These are phyloP conservation scores for Mediolabrus comicus DNA, from an alignment of 108 stramenopile genomes.

Conservation along the genomic window DNA sequence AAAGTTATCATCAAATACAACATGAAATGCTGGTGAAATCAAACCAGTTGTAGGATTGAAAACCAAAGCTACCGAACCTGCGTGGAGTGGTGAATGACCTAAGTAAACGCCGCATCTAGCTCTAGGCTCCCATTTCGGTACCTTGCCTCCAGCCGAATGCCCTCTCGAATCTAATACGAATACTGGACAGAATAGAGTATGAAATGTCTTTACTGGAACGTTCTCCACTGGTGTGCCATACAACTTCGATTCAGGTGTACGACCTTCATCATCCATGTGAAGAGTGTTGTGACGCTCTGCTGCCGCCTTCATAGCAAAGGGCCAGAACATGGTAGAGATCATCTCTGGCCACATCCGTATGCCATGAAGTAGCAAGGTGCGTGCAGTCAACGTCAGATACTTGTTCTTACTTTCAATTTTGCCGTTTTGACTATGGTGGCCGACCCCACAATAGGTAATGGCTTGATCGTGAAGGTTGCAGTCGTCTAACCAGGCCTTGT, in stretches of 20 bases:
- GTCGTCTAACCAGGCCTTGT: conserved; percentile 19
- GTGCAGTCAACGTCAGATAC: conserved; percentile 39
- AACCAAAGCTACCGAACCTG: conserved; percentile 18
- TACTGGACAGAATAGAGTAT: conserved; percentile 16
- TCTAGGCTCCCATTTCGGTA: conserved; percentile 37
- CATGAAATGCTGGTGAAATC: conserved; percentile 35
- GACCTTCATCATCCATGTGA: background rate
- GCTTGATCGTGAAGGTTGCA: conserved; percentile 21
- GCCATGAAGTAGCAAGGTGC: conserved; percentile 54
- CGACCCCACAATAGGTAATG: conserved; percentile 50
- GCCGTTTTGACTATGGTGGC: conserved; percentile 59
- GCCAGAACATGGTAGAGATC: conserved; percentile 50
- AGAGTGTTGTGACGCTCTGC: conserved; percentile 9
- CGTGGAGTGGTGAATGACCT: conserved; percentile 29
- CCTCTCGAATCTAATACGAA: conserved; percentile 3
- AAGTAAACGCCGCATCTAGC: conserved; percentile 26
- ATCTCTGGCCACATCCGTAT: conserved; percentile 42
- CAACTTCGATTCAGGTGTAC: conserved; percentile 1
- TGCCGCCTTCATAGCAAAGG: conserved; percentile 39
- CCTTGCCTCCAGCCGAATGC: conserved; percentile 9
- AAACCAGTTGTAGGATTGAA: conserved; percentile 33
- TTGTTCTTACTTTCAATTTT: conserved; percentile 46
- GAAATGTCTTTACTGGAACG: conserved; percentile 2
- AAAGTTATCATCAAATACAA: conserved; percentile 32
- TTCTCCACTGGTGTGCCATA: conserved; percentile 14